These are phyloP conservation scores for Penicillium canescens DNA, from an alignment of 495 filamentous ascomycete species.

Conservation along the genomic window DNA sequence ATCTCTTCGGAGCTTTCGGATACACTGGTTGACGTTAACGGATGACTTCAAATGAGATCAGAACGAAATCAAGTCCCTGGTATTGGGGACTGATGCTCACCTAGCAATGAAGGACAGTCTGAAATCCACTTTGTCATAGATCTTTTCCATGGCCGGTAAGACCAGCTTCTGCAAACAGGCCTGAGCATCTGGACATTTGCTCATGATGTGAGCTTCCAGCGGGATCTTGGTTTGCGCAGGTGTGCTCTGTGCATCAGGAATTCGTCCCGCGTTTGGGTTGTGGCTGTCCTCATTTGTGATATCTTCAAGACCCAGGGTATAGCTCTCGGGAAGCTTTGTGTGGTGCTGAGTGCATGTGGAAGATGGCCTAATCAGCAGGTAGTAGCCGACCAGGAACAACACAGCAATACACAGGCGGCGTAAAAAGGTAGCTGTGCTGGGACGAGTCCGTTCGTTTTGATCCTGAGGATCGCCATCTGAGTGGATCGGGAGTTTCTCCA, in stretches of 20 bases:
- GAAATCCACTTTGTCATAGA: slow-evolving; percentile 86
- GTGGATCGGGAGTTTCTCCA: slow-evolving; percentile 30
- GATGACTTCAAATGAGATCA: not conserved
- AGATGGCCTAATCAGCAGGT: slow-evolving; percentile 19
- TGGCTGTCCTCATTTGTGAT: not conserved
- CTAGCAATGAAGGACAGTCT: slow-evolving; percentile 85
- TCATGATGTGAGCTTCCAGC: slow-evolving; percentile 91
- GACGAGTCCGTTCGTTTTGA: slow-evolving; percentile 8
- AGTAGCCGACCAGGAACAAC: slow-evolving; percentile 16
- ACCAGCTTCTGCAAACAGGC: slow-evolving; percentile 81
- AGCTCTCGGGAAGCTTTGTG: not conserved
- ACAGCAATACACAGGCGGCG: slow-evolving; percentile 18
- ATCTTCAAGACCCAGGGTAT: not conserved
- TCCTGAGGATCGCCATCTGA: not conserved
- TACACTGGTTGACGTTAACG: slow-evolving; percentile 23
- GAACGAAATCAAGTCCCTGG: not conserved
- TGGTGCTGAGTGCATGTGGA: not conserved
- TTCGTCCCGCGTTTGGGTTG: not conserved
- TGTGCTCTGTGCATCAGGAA: not conserved
- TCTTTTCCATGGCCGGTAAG: slow-evolving; percentile 80
- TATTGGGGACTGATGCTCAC: slow-evolving; percentile 38
- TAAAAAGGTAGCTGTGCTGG: slow-evolving; percentile 10
- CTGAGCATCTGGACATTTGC: slow-evolving; percentile 87
- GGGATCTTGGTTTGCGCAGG: slow-evolving; percentile 53
- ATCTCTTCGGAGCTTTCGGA: slow-evolving; percentile 41